Evolutionary conservation across 371 early-diverging fungal genomes (phyloP).

Genomic region (Dichotomocladium elegans): DNA sequence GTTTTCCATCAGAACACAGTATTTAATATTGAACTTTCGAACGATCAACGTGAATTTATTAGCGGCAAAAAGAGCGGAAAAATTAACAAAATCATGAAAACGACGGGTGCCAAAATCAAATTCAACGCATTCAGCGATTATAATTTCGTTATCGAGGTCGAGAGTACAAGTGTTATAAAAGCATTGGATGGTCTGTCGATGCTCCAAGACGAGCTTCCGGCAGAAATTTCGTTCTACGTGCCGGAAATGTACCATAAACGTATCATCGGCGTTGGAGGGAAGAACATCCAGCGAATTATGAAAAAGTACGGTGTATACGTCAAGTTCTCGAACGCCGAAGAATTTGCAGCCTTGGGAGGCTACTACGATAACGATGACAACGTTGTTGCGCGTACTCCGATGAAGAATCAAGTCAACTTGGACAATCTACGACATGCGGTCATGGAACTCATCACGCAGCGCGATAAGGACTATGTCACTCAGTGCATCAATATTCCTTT

Average conservation of each 20-base stretch:
- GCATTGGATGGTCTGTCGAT: constrained; percentile 67
- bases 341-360: constrained; percentile 73
- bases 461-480: constrained; percentile 48
- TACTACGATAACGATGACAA: constrained; percentile 81
- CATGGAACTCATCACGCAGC: constrained; percentile 67
- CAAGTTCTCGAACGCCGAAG: constrained; percentile 85
- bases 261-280: constrained; percentile 93
- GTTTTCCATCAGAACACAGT: constrained; percentile 32
- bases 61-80: constrained; percentile 95
- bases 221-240: constrained; percentile 83
- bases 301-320: constrained; percentile 94
- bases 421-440: constrained; percentile 67
- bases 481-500: constrained; percentile 40
- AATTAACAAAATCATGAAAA: constrained; percentile 86
- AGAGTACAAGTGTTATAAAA: constrained; percentile 49
- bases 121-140: constrained; percentile 63
- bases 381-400: constrained; percentile 85
- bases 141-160: constrained; percentile 76
- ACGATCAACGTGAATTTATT: constrained; percentile 88
- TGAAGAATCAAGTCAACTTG: constrained; percentile 73
- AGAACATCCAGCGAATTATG: constrained; percentile 94
- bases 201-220: constrained; percentile 82
- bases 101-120: constrained; percentile 63
- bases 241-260: constrained; percentile 90
- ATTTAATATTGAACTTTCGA: constrained; percentile 63